Base-by-base conservation (phyloP, 2,329 filamentous ascomycete species). In the Aspergillus tamarii region DNA sequence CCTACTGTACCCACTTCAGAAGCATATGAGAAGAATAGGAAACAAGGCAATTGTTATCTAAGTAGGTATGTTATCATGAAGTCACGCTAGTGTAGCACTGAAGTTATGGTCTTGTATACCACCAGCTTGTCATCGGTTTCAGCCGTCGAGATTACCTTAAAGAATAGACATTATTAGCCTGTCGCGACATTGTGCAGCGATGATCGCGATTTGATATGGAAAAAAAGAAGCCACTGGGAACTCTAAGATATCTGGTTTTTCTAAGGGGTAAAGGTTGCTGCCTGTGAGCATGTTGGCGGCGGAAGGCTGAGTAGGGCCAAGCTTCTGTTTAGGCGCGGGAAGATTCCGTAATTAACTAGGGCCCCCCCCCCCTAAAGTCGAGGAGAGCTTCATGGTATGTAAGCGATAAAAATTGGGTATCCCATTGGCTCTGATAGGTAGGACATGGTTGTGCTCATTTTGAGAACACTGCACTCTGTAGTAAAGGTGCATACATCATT, bases 311-410 rank as follows among this genome's bases (percentile, higher is more conserved):
- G 60, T 34, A 57, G 30, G 30, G 41, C 45, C 26, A 60, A 59
- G 61, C 57, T 46, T 46, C 36, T 28, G 52, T 28, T 56, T 62
- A 58, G 59, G 34, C 56, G 63, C 63, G 63, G 63, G 63, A 64
- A 48, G 55, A 62, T 55, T 64, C 59, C 50, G 63, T 56, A 56
- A 54, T 54, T 50, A 62, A 50, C n/a, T 21, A 53, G 50, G 45
- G 50, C 23, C 28, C 14, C 41, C 28, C 14, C 41, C 26, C 46
- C 46, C 26, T 50, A 30, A 30, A 16, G 10, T 30, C 26, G 7
- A 50, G 16, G 9, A 50, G n/a, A 30, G 46, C 12, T 19, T 30
- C 26, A 52, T 32, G n/a, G 46, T n/a, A 28, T 16, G 48, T 7
- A 5, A 34, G 28, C 19, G 48, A n/a, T 41, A 41, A 19, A 41